Evolutionary conservation across 169 alveolate genomes (phyloP), one percentile per base, ranked within the genome.

Genomic region (Theileria parva): DNA sequence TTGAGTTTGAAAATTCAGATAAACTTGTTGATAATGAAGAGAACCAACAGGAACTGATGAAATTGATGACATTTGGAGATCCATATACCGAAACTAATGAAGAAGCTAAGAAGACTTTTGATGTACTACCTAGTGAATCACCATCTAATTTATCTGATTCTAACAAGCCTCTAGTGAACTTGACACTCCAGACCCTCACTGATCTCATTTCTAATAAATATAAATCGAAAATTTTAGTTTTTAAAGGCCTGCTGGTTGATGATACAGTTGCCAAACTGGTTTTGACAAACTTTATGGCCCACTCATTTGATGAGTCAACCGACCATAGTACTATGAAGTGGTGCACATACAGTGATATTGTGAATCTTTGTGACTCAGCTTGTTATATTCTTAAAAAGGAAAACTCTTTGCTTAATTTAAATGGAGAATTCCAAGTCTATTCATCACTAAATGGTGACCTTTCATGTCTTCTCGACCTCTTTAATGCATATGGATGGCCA

Each of bases 401-500:
- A 77, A 73, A 72, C 69, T 28, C 87, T 27, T 23, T 90, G 30
- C 80, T 85, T 48, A 2, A 71, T 2, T 73, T 86, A 21, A 73
- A 73, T 34, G 84, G 89, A 15, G 80, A 88, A 0, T 77, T 84
- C 34, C 91, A 87, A 53, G 55, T 90, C 13, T 85, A 79, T 60
- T 92, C 92, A 5, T 87, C 87, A 23, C 50, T 90, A 11, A 87
- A 87, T 70, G 92, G 91, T 0, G 85, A 80, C 64, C 68, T 90
- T 27, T 69, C 44, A 37, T 80, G 77, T 15, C 71, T 90, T 1
- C 39, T 86, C 21, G 92, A 87, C 51, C 70, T 83, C n/a, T 90
- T 90, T 69, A 90, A 90, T 66, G 25, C 83, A 60, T 80, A 77
- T 59, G 90, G 90, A 25, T 90, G 94, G 94, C 94, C 94, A 15